phyloP scores from a whole-genome alignment of 1,284 basidiomycete genomes.

The Trichosporon asahii region DNA sequence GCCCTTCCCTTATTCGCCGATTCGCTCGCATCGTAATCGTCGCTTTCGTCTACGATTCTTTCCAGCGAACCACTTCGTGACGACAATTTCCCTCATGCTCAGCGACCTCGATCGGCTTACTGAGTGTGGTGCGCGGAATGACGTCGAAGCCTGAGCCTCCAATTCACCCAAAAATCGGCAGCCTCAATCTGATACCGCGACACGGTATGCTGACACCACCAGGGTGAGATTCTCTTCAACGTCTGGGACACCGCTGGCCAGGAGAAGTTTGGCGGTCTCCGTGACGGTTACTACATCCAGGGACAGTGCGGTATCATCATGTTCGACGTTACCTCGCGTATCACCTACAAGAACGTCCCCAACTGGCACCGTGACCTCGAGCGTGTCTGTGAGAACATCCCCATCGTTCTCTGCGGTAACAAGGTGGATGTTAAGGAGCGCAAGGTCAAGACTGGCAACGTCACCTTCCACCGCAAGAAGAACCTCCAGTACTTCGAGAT shows the following conservation, averaged over 20 bases:
- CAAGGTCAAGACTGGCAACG: slow-evolving; percentile 97
- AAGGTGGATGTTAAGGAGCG: slow-evolving; percentile 99
- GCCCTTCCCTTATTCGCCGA: background rate
- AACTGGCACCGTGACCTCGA: slow-evolving; percentile 99
- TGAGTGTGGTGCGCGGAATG: slow-evolving; percentile 5
- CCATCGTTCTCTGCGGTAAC: slow-evolving; percentile 97
- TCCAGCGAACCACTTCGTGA: background rate
- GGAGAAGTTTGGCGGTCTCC: slow-evolving; percentile 98
- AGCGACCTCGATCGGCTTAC: background rate
- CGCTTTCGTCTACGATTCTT: background rate
- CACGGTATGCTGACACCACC: background rate
- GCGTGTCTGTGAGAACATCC: slow-evolving; percentile 99
- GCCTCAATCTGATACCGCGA: background rate
- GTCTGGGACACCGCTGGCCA: slow-evolving; percentile 99
- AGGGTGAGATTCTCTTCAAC: slow-evolving; percentile 96
- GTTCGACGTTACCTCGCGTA: slow-evolving; percentile 99
- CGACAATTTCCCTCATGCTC: background rate
- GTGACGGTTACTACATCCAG: slow-evolving; percentile 98
- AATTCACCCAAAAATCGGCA: background rate
- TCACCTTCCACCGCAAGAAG: slow-evolving; percentile 99
- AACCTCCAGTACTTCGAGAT: slow-evolving; percentile 99
- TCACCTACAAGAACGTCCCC: slow-evolving; percentile 99
- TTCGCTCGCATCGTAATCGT: background rate
- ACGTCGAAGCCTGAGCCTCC: background rate
- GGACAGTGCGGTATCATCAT: slow-evolving; percentile 99